Conservation (phyloP, 371 early-diverging fungal species). For the Zychaea mexicana region DNA sequence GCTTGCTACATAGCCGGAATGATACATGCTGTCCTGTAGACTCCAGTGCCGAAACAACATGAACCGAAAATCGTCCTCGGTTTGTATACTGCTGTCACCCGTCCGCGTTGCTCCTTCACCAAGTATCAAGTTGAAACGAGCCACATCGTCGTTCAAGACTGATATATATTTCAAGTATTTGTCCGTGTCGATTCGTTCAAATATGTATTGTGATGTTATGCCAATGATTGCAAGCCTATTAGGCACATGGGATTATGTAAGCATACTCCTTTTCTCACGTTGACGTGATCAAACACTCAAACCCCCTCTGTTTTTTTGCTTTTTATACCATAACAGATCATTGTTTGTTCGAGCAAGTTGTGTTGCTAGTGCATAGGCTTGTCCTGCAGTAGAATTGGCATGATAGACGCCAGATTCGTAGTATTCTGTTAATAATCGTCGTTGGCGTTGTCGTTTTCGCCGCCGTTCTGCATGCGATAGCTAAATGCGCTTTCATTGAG, state of each 20-base stretch:
- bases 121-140: slow-evolving; percentile 43
- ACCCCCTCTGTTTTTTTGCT: not conserved
- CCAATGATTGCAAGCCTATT: slow-evolving; percentile 73
- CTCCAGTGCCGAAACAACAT: slow-evolving; percentile 93
- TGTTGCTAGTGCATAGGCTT: slow-evolving; percentile 56
- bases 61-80: slow-evolving; percentile 77
- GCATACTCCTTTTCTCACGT: not conserved
- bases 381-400: slow-evolving; percentile 57
- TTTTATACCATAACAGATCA: slow-evolving; percentile 61
- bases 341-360: slow-evolving; percentile 62
- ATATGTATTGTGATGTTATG: slow-evolving; percentile 69
- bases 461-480: slow-evolving; percentile 13
- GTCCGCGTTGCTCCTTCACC: slow-evolving; percentile 10
- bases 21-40: slow-evolving; percentile 83
- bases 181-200: slow-evolving; percentile 62
- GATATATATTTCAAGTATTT: slow-evolving; percentile 57
- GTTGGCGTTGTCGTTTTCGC: slow-evolving; percentile 22
- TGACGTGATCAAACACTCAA: not conserved
- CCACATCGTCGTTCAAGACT: slow-evolving; percentile 61
- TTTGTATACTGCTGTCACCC: slow-evolving; percentile 25
- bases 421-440: slow-evolving; percentile 53
- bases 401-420: slow-evolving; percentile 60
- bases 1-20: slow-evolving; percentile 83
- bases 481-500: slow-evolving; percentile 1
- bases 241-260: not conserved